Conservation (phyloP, 2,329 filamentous ascomycete genomes). For the Mariannaea elegans region DNA sequence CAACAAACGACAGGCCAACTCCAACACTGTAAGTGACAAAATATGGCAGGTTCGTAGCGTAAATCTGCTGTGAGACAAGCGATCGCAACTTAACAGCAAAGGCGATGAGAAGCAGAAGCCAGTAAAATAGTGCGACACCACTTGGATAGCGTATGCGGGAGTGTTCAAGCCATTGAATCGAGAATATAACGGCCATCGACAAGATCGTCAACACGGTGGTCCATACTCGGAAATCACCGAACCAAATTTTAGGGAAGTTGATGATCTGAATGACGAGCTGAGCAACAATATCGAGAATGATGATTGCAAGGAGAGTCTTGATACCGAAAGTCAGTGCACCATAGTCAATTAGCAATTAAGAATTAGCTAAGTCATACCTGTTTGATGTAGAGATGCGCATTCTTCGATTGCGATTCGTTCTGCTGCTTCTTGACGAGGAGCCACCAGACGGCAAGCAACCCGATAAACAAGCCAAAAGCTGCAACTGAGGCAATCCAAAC, state of each 20-base stretch:
- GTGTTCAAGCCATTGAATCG: conserved; percentile 88
- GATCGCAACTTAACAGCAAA: conserved; percentile 87
- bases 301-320: conserved; percentile 68
- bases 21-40: conserved; percentile 80
- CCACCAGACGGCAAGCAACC: conserved; percentile 81
- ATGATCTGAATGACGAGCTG: conserved; percentile 82
- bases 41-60: conserved; percentile 72
- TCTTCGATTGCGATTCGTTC: conserved; percentile 72
- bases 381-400: conserved; percentile 94
- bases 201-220: conserved; percentile 76
- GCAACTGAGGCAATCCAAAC: conserved; percentile 84
- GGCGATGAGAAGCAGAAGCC: conserved; percentile 84
- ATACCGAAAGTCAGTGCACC: neutral
- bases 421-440: conserved; percentile 75
- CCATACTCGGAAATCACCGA: conserved; percentile 86
- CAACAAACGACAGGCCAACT: conserved; percentile 72
- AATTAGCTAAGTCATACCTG: conserved; percentile 63
- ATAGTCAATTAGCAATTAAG: neutral
- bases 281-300: conserved; percentile 73
- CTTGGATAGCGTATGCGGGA: conserved; percentile 84
- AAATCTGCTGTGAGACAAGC: conserved; percentile 79
- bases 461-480: conserved; percentile 79
- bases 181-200: conserved; percentile 78
- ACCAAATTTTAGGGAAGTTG: conserved; percentile 75
- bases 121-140: conserved; percentile 89